These are phyloP conservation scores for Penicillium crustosum DNA, from an alignment of 2,329 filamentous ascomycete genomes.

Conservation along the genomic window DNA sequence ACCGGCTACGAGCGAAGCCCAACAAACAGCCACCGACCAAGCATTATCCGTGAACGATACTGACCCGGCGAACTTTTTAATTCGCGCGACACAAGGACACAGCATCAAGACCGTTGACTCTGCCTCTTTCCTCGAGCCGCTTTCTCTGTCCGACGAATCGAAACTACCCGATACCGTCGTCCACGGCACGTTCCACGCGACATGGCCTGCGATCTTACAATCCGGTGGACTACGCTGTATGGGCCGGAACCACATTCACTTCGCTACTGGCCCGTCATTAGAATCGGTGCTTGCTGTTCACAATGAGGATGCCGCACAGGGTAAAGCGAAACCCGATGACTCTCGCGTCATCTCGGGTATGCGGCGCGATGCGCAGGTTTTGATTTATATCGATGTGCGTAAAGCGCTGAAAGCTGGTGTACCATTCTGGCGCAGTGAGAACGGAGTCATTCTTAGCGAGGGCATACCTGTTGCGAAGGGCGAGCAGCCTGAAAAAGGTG, in stretches of 20 bases:
- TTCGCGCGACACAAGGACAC: slow-evolving; percentile 95
- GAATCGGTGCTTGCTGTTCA: slow-evolving; percentile 33
- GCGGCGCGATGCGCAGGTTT: slow-evolving; percentile 71
- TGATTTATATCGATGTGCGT: slow-evolving; percentile 74
- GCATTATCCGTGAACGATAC: slow-evolving; percentile 40
- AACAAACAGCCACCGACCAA: slow-evolving; percentile 35
- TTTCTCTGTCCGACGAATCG: slow-evolving; percentile 57
- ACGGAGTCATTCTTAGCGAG: slow-evolving; percentile 67
- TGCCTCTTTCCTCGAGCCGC: slow-evolving; percentile 67
- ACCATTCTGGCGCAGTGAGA: slow-evolving; percentile 76
- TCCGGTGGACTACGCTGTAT: slow-evolving; percentile 77
- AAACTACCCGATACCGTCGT: slow-evolving; percentile 66
- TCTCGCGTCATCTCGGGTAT: slow-evolving; percentile 71
- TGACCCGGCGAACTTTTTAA: slow-evolving; percentile 70
- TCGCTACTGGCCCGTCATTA: slow-evolving; percentile 69
- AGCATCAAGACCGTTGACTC: slow-evolving; percentile 71
- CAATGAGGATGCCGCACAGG: slow-evolving; percentile 18
- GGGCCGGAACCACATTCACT: slow-evolving; percentile 86
- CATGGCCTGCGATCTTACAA: slow-evolving; percentile 73
- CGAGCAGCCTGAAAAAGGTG: slow-evolving; percentile 51
- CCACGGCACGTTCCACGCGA: slow-evolving; percentile 84
- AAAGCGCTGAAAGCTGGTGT: slow-evolving; percentile 62
- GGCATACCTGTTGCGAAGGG: slow-evolving; percentile 39
- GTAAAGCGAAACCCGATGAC: slow-evolving; percentile 19
- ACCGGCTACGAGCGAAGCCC: slow-evolving; percentile 31